Percentiles rank a stretch among this genome's conserved stretches.
Evolutionary conservation across 495 filamentous ascomycete genomes (phyloP).

Genomic region (Penicillium lividum): DNA sequence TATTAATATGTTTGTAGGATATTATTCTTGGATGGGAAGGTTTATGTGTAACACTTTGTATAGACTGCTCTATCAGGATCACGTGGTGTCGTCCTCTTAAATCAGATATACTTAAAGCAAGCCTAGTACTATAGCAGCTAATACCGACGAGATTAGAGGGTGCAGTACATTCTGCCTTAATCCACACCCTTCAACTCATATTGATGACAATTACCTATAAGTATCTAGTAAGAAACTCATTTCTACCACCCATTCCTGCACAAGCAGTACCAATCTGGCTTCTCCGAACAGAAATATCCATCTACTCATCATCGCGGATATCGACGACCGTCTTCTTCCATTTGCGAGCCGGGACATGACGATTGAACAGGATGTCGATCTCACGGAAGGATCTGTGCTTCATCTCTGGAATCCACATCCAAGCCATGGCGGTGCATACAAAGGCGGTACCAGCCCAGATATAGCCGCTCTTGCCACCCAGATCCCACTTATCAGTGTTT

Average conservation of each 20-base stretch:
- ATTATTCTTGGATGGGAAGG: no score
- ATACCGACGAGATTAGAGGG: no score
- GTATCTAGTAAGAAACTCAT: conserved; percentile 5
- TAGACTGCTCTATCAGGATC: no score
- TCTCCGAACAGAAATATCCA: conserved; percentile 28
- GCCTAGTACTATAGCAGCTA: no score
- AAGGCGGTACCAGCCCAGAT: conserved; percentile 47
- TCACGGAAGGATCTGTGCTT: conserved; percentile 54
- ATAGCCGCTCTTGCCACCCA: conserved; percentile 56
- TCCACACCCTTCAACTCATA: no score
- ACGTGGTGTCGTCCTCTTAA: no score
- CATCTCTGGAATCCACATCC: conserved; percentile 59
- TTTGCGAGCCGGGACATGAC: conserved; percentile 54
- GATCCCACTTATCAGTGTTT: conserved; percentile 45
- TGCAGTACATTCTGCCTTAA: no score
- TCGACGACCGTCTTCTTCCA: conserved; percentile 54
- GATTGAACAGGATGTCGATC: conserved; percentile 56
- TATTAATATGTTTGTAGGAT: no score
- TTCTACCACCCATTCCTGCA: conserved; percentile 6
- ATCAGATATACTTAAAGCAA: no score
- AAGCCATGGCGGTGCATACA: conserved; percentile 58
- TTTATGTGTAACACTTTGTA: no score
- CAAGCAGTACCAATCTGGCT: conserved; percentile 12
- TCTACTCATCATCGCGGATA: conserved; percentile 55
- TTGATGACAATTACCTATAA: conserved; percentile 1